These are phyloP conservation scores for Talaromyces sp. DNA, from an alignment of 2,329 filamentous ascomycete species.

Conservation along the genomic window DNA sequence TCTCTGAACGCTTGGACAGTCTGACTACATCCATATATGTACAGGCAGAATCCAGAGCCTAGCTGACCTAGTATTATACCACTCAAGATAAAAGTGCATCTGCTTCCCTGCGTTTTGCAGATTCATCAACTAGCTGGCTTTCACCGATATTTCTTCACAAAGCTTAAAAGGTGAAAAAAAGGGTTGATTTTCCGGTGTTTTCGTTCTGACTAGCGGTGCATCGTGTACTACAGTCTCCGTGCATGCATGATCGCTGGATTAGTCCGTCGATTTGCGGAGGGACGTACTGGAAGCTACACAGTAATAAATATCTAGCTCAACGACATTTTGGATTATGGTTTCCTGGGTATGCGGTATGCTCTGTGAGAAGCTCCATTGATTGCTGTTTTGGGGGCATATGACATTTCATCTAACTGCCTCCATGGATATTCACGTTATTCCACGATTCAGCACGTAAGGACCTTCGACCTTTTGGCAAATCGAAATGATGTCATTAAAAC, in stretches of 20 bases:
- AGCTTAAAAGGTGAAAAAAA: background rate
- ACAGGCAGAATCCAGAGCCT: background rate
- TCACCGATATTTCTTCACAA: background rate
- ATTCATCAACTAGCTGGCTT: background rate
- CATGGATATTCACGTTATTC: background rate
- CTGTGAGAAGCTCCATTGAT: background rate
- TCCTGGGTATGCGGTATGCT: background rate
- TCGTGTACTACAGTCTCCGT: background rate
- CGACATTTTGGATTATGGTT: background rate
- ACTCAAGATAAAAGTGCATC: background rate
- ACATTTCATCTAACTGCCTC: background rate
- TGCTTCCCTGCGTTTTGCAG: background rate
- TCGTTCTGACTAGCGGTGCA: background rate
- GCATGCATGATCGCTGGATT: background rate
- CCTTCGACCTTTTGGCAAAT: background rate
- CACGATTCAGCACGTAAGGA: background rate
- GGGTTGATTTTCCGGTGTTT: background rate
- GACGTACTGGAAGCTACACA: background rate
- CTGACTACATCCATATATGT: background rate
- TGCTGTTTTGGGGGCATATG: background rate
- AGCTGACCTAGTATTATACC: background rate
- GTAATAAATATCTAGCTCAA: background rate
- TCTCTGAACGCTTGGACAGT: background rate
- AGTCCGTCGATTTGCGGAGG: background rate
- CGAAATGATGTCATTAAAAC: background rate